Evolutionary conservation across 106 monocot species (phyloP), one percentile per base, ranked within the genome.

Genomic region (Posidonia australis): DNA sequence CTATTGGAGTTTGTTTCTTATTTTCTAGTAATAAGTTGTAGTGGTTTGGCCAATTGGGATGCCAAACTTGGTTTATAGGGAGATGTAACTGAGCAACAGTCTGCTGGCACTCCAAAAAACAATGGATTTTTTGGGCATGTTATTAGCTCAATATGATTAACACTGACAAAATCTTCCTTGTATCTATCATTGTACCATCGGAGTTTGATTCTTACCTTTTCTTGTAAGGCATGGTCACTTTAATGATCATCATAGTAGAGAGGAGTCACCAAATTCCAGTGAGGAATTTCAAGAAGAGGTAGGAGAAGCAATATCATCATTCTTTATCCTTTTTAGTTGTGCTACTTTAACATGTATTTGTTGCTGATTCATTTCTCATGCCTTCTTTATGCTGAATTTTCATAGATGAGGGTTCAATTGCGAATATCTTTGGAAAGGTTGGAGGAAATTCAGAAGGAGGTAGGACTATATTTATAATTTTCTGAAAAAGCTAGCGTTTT

Each of bases 361-460:
- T 32, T 56, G 13, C 43, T 23, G 23, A 16, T 25, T 30, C 4
- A 20, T 41, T 22, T 24, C 31, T 30, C 3, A 18, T 54, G 11
- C 13, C 44, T 22, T 31, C 14, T 60, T 54, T 18, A 44, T 75
- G 24, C 22, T 41, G 32, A 36, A 36, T 82, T 56, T 28, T 12
- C 5, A 46, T 64, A 84, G 92, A 55, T 77, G 53, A 81, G 78
- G 67, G 84, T 74, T 60, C 79, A 84, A 56, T 65, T 92, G 72
- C 77, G 74, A 26, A 71, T 69, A 51, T 72, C 70, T 28, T 66
- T 75, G 51, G 78, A 70, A 28, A 84, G 72, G 60, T 78, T 66
- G 1, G 87, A 80, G 22, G 84, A 92, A 26, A 79, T 87, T 77
- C 82, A 92, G 73, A 78, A 79, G 30, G 84, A 82, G 92, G 84